Evolutionary conservation across 306 rosid species (phyloP).

Genomic region (Medicago lupulina): DNA sequence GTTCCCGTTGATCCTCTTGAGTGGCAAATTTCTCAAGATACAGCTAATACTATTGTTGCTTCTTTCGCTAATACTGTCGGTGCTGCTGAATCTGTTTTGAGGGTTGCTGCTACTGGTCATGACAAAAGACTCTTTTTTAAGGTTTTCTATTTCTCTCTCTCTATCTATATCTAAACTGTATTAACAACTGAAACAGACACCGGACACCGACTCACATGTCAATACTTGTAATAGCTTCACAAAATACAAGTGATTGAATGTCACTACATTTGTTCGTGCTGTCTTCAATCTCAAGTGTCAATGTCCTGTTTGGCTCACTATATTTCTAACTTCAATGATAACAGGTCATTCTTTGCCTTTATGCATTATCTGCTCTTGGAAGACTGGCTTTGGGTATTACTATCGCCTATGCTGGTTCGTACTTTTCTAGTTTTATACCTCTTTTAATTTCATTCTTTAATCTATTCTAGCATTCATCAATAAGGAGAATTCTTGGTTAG

Average conservation of each 20-base stretch:
- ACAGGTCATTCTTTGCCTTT: constrained; percentile 80
- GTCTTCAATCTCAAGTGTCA: too few species aligned
- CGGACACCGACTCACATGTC: too few species aligned
- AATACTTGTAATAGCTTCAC: too few species aligned
- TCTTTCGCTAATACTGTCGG: constrained; percentile 88
- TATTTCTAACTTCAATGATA: background rate
- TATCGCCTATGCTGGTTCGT: constrained; percentile 77
- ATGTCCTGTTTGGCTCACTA: too few species aligned
- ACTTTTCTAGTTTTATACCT: constrained; percentile 36
- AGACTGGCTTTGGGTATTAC: constrained; percentile 82
- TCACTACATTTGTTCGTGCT: too few species aligned
- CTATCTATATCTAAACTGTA: too few species aligned
- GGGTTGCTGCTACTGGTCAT: constrained; percentile 97
- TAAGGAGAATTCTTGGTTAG: too few species aligned
- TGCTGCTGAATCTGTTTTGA: constrained; percentile 90
- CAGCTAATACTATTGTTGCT: constrained; percentile 75
- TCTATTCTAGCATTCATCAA: too few species aligned
- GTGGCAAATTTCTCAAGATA: constrained; percentile 96
- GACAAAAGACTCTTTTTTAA: constrained; percentile 91
- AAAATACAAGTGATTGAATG: too few species aligned
- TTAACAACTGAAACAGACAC: too few species aligned
- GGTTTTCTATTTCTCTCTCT: constrained; percentile 37
- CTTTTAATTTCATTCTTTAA: background rate
- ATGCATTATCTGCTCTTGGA: constrained; percentile 74
- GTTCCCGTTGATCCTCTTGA: constrained; percentile 96